Evolutionary conservation across 768 basidiomycete genomes (phyloP).

Genomic region (Mycena pura): DNA sequence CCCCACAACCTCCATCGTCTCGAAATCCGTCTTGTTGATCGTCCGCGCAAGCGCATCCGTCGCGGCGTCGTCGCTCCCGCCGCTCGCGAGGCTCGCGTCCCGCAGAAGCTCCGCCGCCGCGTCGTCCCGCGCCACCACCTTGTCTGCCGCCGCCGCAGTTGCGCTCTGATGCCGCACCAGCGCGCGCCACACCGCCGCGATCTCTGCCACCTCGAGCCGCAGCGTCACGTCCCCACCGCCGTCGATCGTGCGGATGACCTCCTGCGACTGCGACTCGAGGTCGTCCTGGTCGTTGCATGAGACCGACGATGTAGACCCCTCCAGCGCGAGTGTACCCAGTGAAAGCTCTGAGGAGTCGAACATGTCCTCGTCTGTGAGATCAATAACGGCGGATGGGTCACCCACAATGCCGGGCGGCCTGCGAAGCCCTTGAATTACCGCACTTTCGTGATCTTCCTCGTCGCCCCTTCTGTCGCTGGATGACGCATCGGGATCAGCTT

Average conservation of each 20-base stretch:
- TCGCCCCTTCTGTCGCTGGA: background rate
- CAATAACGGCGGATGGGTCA: conserved; percentile 18
- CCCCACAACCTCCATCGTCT: conserved; percentile 81
- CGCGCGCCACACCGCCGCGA: conserved; percentile 24
- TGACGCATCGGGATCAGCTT: conserved; percentile 27
- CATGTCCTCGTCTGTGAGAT: conserved; percentile 31
- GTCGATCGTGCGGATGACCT: conserved; percentile 46
- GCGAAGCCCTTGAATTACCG: conserved; percentile 15
- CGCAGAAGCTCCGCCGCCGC: conserved; percentile 28
- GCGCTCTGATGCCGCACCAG: background rate
- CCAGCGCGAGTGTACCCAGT: conserved; percentile 22
- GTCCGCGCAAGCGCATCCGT: conserved; percentile 80
- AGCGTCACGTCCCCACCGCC: conserved; percentile 34
- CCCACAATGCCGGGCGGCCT: conserved; percentile 15
- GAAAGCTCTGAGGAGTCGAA: conserved; percentile 30
- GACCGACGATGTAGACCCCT: conserved; percentile 19
- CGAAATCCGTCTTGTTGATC: conserved; percentile 89
- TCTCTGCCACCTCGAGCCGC: conserved; percentile 36
- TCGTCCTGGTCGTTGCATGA: no score
- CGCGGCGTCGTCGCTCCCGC: conserved; percentile 56
- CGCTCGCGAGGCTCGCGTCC: conserved; percentile 44
- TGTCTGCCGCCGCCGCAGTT: background rate
- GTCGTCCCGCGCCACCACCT: background rate
- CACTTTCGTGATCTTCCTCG: conserved; percentile 27
- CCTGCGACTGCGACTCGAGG: conserved; percentile 41